Base-by-base conservation (phyloP, 495 filamentous ascomycete species). In the Parathielavia hyrcaniae region DNA sequence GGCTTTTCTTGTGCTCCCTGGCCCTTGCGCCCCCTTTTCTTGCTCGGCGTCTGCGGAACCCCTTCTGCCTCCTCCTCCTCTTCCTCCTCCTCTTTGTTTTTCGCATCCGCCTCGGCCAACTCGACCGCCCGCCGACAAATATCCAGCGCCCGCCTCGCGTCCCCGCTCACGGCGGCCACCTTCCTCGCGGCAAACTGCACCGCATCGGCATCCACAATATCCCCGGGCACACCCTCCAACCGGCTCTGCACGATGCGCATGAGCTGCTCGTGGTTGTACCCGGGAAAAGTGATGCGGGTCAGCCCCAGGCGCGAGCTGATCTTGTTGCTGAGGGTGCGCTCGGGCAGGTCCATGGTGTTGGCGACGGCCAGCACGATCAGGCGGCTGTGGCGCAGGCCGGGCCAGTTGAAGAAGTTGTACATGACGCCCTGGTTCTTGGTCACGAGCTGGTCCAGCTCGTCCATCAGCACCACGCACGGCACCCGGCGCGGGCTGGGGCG, bases 341-440 rank as follows among this genome's bases (percentile, higher is more conserved):
- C 95, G 0, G 95, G 95, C 20, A 99, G 75, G 72, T 99, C 95
- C 95, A 99, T 99, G 20, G 95, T 99, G 71, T 99, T 99, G 36
- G 95, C 95, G 11, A 99, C 95, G 9, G 95, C 95, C 0, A 99
- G 81, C 13, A 99, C 95, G 67, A 97, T 96, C 36, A 99, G 79
- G 46, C 90, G 81, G 32, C 88, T 93, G 68, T 99, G 90, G 36
- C 88, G 83, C 19, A 96, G 80, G 19, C 86, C 85, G n/a, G 95
- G 95, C 95, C 95, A 99, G 67, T 99, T 99, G 82, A 99, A 99
- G 72, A 99, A 99, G 68, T 99, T 99, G 75, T 99, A 99, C 95
- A 99, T 99, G 67, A 99, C 95, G 26, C 88, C 90, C 64, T 99
- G 95, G 67, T 93, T 96, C 59, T 90, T 91, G 20, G 95, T 99